Percentiles rank a stretch among this genome's conserved stretches.
These are phyloP conservation scores for Pyrenophora teres DNA, from an alignment of 2,329 filamentous ascomycete genomes.

Conservation along the genomic window DNA sequence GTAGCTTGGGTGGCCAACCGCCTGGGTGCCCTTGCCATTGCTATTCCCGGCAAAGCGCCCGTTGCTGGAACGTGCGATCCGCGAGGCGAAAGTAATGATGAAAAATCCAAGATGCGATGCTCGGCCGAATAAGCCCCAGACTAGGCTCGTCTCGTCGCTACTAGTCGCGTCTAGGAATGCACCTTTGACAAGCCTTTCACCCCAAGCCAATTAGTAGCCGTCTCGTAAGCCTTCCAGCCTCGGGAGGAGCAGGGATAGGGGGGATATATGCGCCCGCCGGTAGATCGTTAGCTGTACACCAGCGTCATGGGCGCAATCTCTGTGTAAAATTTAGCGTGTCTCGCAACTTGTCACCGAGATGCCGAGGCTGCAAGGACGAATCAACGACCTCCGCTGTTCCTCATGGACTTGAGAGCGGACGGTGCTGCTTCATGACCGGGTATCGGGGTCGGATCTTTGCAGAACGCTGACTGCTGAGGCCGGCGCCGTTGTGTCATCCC, in stretches of 20 bases:
- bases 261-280: background rate
- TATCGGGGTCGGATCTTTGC: too few species aligned
- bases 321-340: too few species aligned
- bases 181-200: too few species aligned
- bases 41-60: conserved; percentile 6
- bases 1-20: background rate
- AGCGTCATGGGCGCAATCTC: background rate
- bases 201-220: background rate
- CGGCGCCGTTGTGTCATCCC: too few species aligned
- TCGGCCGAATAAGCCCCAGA: conserved; percentile 15
- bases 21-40: conserved; percentile 2
- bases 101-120: conserved; percentile 7
- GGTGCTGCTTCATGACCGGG: too few species aligned
- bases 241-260: background rate
- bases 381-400: background rate
- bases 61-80: conserved; percentile 8
- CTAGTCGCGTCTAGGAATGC: background rate
- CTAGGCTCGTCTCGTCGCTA: background rate
- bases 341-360: background rate
- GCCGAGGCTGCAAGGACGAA: conserved; percentile 2
- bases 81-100: conserved; percentile 22
- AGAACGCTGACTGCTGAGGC: too few species aligned
- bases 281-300: conserved; percentile 9
- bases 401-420: background rate
- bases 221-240: background rate